Evolutionary conservation across 2,329 filamentous ascomycete genomes (phyloP).

Genomic region (Pseudogymnoascus sp.): DNA sequence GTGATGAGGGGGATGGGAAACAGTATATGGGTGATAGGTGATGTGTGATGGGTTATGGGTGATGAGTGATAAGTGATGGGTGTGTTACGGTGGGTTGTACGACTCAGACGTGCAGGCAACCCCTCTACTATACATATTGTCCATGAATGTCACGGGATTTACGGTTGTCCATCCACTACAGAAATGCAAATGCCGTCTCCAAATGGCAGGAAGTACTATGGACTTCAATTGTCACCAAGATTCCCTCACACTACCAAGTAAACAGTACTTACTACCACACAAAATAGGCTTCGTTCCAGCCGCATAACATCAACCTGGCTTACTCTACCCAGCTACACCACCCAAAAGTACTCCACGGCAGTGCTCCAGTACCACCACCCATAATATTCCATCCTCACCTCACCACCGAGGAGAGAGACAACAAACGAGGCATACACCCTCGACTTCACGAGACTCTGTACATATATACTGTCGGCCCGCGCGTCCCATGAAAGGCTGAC

Average conservation of each 20-base stretch:
- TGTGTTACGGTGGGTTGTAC: slow-evolving; percentile 2
- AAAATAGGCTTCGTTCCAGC: not conserved
- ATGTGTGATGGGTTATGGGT: not conserved
- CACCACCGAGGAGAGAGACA: not conserved
- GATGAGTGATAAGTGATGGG: not conserved
- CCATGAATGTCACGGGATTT: not conserved
- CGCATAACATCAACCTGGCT: not conserved
- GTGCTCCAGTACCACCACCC: not conserved
- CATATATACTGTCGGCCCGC: not conserved
- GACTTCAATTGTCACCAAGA: not conserved
- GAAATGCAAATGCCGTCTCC: not conserved
- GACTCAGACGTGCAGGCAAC: not conserved
- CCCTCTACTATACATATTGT: not conserved
- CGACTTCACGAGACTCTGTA: not conserved
- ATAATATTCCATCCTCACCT: not conserved
- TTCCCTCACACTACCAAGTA: not conserved
- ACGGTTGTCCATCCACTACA: not conserved
- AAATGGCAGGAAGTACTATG: not conserved
- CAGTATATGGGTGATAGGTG: not conserved
- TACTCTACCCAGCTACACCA: not conserved
- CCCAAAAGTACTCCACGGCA: not conserved
- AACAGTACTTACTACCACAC: not conserved
- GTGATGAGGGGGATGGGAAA: not conserved
- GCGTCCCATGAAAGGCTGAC: not conserved
- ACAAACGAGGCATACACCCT: not conserved